phyloP scores from a whole-genome alignment of 192 early-diverging fungal species.

The Dimargaris verticillata region DNA sequence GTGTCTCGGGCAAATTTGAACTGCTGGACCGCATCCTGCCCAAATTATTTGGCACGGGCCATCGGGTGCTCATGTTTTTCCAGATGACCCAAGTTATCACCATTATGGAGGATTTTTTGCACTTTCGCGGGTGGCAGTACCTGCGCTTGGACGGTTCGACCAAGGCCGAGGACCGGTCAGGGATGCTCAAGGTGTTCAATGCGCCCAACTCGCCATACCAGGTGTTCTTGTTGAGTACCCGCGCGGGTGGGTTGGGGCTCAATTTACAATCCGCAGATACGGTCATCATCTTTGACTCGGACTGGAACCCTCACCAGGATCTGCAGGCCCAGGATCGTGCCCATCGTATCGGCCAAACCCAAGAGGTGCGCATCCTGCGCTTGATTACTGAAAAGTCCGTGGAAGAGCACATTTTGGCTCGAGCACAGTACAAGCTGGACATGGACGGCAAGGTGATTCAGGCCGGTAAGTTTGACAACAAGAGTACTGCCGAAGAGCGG shows the following conservation, averaged over 20 bases:
- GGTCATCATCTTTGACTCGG: slow-evolving; percentile 94
- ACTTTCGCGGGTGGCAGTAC: slow-evolving; percentile 47
- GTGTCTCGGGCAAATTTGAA: slow-evolving; percentile 91
- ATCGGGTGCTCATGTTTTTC: slow-evolving; percentile 65
- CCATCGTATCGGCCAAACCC: slow-evolving; percentile 97
- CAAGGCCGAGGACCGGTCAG: slow-evolving; percentile 74
- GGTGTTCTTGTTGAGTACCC: slow-evolving; percentile 85
- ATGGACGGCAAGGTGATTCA: slow-evolving; percentile 98
- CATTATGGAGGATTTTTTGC: slow-evolving; percentile 91
- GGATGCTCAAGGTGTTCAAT: slow-evolving; percentile 70
- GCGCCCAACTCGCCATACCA: slow-evolving; percentile 56
- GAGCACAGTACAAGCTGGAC: slow-evolving; percentile 89
- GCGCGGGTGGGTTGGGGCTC: slow-evolving; percentile 90
- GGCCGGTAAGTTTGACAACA: slow-evolving; percentile 98
- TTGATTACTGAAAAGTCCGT: slow-evolving; percentile 80
- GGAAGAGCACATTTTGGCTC: slow-evolving; percentile 83
- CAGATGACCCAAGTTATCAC: slow-evolving; percentile 86
- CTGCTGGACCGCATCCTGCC: slow-evolving; percentile 85
- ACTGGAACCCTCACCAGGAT: slow-evolving; percentile 99
- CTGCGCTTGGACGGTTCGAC: slow-evolving; percentile 86
- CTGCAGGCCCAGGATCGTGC: slow-evolving; percentile 98
- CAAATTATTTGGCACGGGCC: slow-evolving; percentile 68
- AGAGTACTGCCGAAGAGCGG: slow-evolving; percentile 81
- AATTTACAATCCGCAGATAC: slow-evolving; percentile 96
- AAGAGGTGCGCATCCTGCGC: slow-evolving; percentile 89